A percentile compares a stretch with the other conserved stretches of the same genome.
phyloP scores from a whole-genome alignment of 768 basidiomycete species.

The Albatrellus ellisii region DNA sequence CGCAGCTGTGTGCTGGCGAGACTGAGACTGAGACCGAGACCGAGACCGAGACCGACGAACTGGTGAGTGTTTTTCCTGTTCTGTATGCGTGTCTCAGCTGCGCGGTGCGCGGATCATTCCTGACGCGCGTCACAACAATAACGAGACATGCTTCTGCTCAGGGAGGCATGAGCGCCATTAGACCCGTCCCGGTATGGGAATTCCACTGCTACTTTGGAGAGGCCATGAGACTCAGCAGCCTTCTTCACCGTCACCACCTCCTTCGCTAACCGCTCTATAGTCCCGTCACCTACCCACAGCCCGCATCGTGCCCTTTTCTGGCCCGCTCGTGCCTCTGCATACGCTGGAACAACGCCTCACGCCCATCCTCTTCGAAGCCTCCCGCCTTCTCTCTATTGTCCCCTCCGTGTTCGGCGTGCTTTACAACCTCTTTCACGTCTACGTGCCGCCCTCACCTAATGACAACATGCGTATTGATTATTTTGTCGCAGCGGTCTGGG shows the following conservation, averaged over 20 bases:
- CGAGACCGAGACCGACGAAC: slow-evolving; percentile 68
- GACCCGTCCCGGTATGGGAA: no score
- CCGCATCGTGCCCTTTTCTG: slow-evolving; percentile 39
- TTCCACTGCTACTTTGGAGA: no score
- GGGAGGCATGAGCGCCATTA: no score
- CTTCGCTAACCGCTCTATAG: slow-evolving; percentile 21
- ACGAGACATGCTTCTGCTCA: no score
- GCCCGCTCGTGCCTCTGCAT: slow-evolving; percentile 35
- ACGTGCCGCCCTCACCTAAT: slow-evolving; percentile 27
- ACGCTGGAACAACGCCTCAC: slow-evolving; percentile 34
- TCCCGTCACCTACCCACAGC: slow-evolving; percentile 57
- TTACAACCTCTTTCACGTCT: slow-evolving; percentile 44
- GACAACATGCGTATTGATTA: slow-evolving; percentile 41
- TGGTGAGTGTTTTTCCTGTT: slow-evolving; percentile 31
- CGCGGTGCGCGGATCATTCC: no score
- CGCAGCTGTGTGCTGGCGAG: slow-evolving; percentile 50
- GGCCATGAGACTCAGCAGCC: no score
- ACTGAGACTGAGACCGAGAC: slow-evolving; percentile 77
- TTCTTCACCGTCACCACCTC: no score
- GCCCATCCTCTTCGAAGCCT: slow-evolving; percentile 55
- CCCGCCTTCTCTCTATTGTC: slow-evolving; percentile 57
- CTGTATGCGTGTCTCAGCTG: no score
- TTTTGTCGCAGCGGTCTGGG: slow-evolving; percentile 61
- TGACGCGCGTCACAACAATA: no score
- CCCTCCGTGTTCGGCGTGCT: slow-evolving; percentile 58